phyloP scores from a whole-genome alignment of 371 early-diverging fungal genomes.

The Blakeslea trispora region DNA sequence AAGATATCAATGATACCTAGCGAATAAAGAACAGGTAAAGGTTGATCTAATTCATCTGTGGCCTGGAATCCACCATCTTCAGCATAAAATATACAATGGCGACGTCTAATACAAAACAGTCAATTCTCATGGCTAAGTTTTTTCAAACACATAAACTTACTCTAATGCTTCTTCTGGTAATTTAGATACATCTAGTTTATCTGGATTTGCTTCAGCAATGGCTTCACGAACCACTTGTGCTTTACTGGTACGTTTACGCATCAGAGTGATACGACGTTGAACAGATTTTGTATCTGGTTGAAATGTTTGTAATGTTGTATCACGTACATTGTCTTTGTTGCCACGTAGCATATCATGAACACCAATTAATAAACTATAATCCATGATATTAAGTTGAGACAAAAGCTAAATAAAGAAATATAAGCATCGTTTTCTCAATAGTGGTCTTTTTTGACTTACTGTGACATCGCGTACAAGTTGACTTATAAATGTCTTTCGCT shows the following conservation, averaged over 20 bases:
- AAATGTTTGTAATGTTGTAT: conserved; percentile 33
- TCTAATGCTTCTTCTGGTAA: conserved; percentile 37
- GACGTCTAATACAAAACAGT: conserved; percentile 48
- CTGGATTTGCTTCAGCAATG: conserved; percentile 66
- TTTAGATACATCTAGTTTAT: conserved; percentile 56
- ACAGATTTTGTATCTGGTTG: conserved; percentile 31
- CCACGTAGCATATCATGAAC: conserved; percentile 85
- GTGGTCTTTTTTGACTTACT: conserved; percentile 29
- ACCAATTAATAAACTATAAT: conserved; percentile 93
- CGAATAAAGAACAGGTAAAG: conserved; percentile 79
- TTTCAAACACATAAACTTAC: no score
- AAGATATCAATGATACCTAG: conserved; percentile 97
- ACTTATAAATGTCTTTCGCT: conserved; percentile 67
- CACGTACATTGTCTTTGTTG: conserved; percentile 83
- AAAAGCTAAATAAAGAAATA: conserved; percentile 60
- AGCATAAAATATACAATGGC: conserved; percentile 79
- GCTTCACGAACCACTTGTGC: conserved; percentile 70
- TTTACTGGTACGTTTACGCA: conserved; percentile 47
- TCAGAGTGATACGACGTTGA: conserved; percentile 5
- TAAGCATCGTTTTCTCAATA: no score
- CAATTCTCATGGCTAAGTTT: no score
- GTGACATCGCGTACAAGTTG: conserved; percentile 85
- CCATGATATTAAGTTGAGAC: conserved; percentile 87
- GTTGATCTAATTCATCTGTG: conserved; percentile 71
- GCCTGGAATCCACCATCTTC: conserved; percentile 92